A percentile compares a stretch with the other conserved stretches of the same genome.
Evolutionary conservation across 257 asterid species (phyloP).

Genomic region (Nicotiana paniculata): DNA sequence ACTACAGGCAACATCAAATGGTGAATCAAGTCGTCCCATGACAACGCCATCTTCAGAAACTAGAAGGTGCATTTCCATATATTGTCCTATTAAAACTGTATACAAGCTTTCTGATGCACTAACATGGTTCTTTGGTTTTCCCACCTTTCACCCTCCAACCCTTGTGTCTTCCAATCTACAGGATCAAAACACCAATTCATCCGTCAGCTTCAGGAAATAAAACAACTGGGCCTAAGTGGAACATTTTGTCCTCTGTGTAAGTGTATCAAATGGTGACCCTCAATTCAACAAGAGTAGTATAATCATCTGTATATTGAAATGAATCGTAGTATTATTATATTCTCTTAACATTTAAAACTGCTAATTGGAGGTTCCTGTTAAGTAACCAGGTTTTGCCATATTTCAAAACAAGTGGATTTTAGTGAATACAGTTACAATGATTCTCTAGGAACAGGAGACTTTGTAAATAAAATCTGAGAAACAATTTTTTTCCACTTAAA

Average conservation of each 20-base stretch:
- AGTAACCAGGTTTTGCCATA: neutral
- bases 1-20: constrained; percentile 39
- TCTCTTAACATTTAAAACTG: neutral
- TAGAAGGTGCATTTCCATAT: constrained; percentile 33
- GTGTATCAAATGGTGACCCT: constrained; percentile 14
- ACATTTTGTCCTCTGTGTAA: constrained; percentile 69
- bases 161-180: constrained; percentile 19
- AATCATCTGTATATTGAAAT: neutral
- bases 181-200: constrained; percentile 45
- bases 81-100: neutral
- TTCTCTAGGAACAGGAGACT: neutral
- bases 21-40: constrained; percentile 28
- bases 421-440: neutral
- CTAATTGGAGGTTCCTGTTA: neutral
- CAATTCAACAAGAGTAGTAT: neutral
- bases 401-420: neutral
- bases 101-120: neutral
- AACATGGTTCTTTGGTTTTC: neutral
- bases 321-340: neutral
- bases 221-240: constrained; percentile 68
- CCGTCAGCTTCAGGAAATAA: constrained; percentile 49
- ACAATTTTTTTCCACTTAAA: neutral
- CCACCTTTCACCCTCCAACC: neutral
- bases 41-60: constrained; percentile 45
- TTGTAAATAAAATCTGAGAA: neutral